Conservation (phyloP, 2,329 filamentous ascomycete species). For the Diaporthe velutina region DNA sequence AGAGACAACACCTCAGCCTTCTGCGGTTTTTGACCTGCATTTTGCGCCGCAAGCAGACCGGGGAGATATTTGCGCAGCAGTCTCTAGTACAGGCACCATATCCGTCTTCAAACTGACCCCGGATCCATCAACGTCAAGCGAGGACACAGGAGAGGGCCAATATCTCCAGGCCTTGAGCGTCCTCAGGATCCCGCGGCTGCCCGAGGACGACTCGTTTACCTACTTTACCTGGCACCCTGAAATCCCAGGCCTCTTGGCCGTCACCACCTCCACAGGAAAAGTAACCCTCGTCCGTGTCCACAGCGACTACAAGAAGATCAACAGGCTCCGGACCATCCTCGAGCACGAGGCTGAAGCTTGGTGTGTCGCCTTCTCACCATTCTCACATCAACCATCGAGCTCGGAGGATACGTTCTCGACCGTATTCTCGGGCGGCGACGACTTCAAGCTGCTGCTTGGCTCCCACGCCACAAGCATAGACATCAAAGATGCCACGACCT, state of each 20-base stretch:
- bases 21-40: slow-evolving; percentile 86
- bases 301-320: slow-evolving; percentile 54
- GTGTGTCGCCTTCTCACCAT: slow-evolving; percentile 73
- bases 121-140: slow-evolving; percentile 44
- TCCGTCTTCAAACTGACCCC: slow-evolving; percentile 71
- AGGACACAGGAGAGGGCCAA: slow-evolving; percentile 28
- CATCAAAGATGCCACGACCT: slow-evolving; percentile 38
- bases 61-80: slow-evolving; percentile 74
- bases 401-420: slow-evolving; percentile 44
- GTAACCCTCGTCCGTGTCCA: slow-evolving; percentile 69
- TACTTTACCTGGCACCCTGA: slow-evolving; percentile 81
- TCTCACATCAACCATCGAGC: slow-evolving; percentile 27
- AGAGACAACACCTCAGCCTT: slow-evolving; percentile 73
- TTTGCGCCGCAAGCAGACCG: slow-evolving; percentile 71
- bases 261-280: slow-evolving; percentile 78
- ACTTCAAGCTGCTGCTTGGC: slow-evolving; percentile 70
- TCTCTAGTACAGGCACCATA: slow-evolving; percentile 81
- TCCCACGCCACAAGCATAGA: slow-evolving; percentile 41
- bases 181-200: slow-evolving; percentile 62
- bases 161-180: slow-evolving; percentile 55
- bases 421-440: slow-evolving; percentile 81
- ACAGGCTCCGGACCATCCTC: slow-evolving; percentile 51
- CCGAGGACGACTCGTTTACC: slow-evolving; percentile 74
- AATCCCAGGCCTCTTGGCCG: slow-evolving; percentile 67
- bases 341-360: slow-evolving; percentile 76